A percentile compares a stretch with the other conserved stretches of the same genome.
Conservation (phyloP, 306 rosid genomes). For the Begonia masoniana region DNA sequence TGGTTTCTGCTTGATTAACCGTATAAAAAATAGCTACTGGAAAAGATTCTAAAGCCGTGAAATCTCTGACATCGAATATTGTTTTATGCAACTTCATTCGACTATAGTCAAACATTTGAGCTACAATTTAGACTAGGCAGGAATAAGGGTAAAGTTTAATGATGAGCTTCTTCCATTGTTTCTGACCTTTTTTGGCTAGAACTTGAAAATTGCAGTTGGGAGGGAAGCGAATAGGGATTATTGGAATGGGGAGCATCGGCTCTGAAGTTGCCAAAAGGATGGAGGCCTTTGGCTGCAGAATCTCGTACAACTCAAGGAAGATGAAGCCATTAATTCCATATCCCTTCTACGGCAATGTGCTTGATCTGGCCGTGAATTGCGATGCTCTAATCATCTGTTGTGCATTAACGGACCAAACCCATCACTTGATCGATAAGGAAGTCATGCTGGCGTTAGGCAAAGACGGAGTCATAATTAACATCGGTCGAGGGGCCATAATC, state of each 20-base stretch:
- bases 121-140: too few species aligned
- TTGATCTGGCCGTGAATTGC: slow-evolving; percentile 26
- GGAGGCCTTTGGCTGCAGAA: slow-evolving; percentile 27
- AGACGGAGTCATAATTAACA: slow-evolving; percentile 28
- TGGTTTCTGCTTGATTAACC: background rate
- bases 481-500: slow-evolving; percentile 33
- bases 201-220: slow-evolving; percentile 15
- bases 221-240: slow-evolving; percentile 32
- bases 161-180: too few species aligned
- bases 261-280: slow-evolving; percentile 35
- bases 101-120: too few species aligned
- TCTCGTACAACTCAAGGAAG: slow-evolving; percentile 33
- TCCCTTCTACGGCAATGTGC: slow-evolving; percentile 20
- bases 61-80: too few species aligned
- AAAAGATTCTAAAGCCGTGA: too few species aligned
- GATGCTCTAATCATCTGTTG: slow-evolving; percentile 33
- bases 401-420: slow-evolving; percentile 29
- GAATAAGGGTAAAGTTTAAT: too few species aligned
- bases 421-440: slow-evolving; percentile 24
- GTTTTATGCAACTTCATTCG: too few species aligned
- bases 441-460: slow-evolving; percentile 33
- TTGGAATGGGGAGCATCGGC: slow-evolving; percentile 48
- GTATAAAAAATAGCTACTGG: too few species aligned
- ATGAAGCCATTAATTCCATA: slow-evolving; percentile 18
- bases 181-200: background rate